phyloP scores from a whole-genome alignment of 371 early-diverging fungal genomes.

The Encephalitozoon romaleae region DNA sequence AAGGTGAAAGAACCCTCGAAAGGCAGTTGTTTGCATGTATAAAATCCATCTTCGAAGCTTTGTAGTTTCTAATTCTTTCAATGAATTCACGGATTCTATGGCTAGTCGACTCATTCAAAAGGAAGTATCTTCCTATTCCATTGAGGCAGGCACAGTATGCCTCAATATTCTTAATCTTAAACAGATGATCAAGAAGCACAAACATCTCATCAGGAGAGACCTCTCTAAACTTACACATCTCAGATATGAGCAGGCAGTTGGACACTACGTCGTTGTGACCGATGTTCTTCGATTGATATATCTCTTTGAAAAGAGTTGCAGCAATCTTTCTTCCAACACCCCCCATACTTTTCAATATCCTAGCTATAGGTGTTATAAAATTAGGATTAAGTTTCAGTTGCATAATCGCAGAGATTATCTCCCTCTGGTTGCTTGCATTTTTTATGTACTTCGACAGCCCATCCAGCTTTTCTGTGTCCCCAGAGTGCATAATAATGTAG shows the following conservation, averaged over 20 bases:
- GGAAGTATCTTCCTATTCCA: neutral
- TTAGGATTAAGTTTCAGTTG: constrained; percentile 11
- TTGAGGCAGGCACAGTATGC: constrained; percentile 10
- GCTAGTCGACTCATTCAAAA: constrained; percentile 3
- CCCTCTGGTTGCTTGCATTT: neutral
- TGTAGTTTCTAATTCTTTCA: constrained; percentile 8
- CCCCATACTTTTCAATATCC: constrained; percentile 23
- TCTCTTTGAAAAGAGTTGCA: neutral
- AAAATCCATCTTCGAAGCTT: neutral
- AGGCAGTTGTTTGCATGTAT: constrained; percentile 8
- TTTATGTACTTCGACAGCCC: neutral
- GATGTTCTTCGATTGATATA: neutral
- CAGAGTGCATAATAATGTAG: neutral
- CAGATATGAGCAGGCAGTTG: neutral
- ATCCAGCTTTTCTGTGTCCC: constrained; percentile 14
- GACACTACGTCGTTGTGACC: neutral
- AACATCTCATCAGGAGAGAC: neutral
- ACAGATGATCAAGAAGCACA: constrained; percentile 11
- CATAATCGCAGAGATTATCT: neutral
- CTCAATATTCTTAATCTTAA: constrained; percentile 14
- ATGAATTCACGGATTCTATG: neutral
- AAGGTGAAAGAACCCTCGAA: neutral
- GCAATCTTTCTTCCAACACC: constrained; percentile 2
- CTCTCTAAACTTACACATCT: constrained; percentile 14
- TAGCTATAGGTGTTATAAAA: constrained; percentile 1